These are phyloP conservation scores for Polyporus arcularius DNA, from an alignment of 768 basidiomycete genomes.

Conservation along the genomic window DNA sequence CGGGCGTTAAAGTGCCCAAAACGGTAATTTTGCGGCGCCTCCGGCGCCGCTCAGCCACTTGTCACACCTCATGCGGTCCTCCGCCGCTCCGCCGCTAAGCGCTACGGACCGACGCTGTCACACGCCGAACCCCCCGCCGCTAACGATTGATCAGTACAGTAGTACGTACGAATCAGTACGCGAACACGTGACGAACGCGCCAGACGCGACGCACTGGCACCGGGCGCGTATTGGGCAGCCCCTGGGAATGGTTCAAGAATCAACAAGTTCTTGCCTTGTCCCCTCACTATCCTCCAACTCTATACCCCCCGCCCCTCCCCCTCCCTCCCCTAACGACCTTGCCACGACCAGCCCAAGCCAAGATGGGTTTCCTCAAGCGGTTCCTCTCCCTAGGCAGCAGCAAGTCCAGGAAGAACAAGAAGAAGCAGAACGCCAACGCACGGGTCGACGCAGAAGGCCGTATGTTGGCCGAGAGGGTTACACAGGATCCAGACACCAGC, in stretches of 20 bases:
- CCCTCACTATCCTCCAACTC: background rate
- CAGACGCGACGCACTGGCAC: background rate
- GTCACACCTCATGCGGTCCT: no score
- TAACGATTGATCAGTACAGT: no score
- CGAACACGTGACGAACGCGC: background rate
- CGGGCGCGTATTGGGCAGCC: background rate
- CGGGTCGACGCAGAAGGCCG: conserved; percentile 28
- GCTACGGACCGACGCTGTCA: no score
- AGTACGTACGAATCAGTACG: background rate
- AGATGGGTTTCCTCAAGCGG: conserved; percentile 72
- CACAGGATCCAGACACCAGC: conserved; percentile 46
- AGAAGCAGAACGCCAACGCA: conserved; percentile 23
- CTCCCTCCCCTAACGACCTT: background rate
- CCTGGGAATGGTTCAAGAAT: background rate
- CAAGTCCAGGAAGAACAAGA: conserved; percentile 54
- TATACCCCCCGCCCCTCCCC: background rate
- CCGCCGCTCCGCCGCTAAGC: no score
- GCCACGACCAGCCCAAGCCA: background rate
- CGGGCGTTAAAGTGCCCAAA: no score
- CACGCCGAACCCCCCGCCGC: no score
- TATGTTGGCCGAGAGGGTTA: conserved; percentile 19
- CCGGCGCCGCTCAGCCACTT: no score
- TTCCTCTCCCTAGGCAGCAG: conserved; percentile 69
- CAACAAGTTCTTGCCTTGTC: background rate
- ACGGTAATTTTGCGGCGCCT: no score